Evolutionary conservation across 805 yeast species (phyloP).

Genomic region (Citeromyces nyonsensis): DNA sequence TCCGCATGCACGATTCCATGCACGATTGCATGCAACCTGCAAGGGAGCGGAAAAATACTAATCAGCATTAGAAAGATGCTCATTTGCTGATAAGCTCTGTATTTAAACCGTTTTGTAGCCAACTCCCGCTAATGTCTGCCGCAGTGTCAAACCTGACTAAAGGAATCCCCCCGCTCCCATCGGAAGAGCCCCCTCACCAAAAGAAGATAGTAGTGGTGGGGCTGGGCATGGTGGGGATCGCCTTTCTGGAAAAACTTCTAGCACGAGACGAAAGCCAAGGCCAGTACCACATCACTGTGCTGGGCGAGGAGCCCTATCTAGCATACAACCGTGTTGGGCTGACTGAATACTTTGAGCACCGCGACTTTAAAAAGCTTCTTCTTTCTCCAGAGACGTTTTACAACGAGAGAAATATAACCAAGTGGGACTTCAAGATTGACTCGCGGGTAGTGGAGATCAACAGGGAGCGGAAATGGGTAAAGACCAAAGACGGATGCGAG

Average conservation of each 20-base stretch:
- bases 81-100: neutral
- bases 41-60: neutral
- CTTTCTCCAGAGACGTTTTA: conserved; percentile 12
- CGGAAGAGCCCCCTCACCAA: neutral
- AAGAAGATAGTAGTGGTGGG: conserved; percentile 17
- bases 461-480: conserved; percentile 5
- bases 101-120: neutral
- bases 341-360: conserved; percentile 14
- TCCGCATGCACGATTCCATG: neutral
- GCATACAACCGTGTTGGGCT: conserved; percentile 21
- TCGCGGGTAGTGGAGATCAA: conserved; percentile 9
- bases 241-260: conserved; percentile 17
- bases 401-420: conserved; percentile 7
- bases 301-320: conserved; percentile 19
- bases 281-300: conserved; percentile 12
- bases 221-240: conserved; percentile 19
- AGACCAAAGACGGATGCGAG: conserved; percentile 6
- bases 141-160: neutral
- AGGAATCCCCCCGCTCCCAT: conserved; percentile 2
- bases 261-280: conserved; percentile 13
- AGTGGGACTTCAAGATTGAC: conserved; percentile 11
- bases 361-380: conserved; percentile 10
- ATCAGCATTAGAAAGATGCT: neutral
- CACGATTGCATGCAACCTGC: neutral
- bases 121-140: conserved; percentile 1